Percentiles rank a stretch among this genome's conserved stretches.
Evolutionary conservation across 352 stramenopile genomes (phyloP).

Genomic region (Elongisporangium anandrum): DNA sequence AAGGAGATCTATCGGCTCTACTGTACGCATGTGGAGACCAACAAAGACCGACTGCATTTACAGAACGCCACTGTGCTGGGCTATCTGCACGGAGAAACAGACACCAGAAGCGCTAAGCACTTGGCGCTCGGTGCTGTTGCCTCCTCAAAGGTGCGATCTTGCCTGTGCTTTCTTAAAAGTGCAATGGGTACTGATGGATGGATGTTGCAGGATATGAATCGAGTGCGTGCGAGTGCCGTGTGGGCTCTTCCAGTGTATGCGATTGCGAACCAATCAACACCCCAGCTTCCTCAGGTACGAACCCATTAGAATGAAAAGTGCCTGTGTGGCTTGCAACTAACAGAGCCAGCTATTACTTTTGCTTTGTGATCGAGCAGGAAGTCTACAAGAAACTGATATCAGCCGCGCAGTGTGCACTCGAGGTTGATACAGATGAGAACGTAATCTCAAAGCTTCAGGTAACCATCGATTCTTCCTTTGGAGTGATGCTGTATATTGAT

Average conservation of each 20-base stretch:
- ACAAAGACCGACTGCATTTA: constrained; percentile 6
- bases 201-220: neutral
- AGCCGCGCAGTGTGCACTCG: constrained; percentile 21
- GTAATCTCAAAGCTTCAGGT: constrained; percentile 31
- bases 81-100: constrained; percentile 30
- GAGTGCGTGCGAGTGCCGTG: constrained; percentile 11
- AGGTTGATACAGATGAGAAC: constrained; percentile 30
- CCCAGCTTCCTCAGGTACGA: constrained; percentile 9
- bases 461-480: neutral
- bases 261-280: constrained; percentile 3
- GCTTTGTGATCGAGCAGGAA: constrained; percentile 7
- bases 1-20: constrained; percentile 46
- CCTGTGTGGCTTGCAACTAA: neutral
- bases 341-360: neutral
- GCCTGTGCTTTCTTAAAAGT: neutral
- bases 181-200: neutral
- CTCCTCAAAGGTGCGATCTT: neutral
- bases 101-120: constrained; percentile 5
- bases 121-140: constrained; percentile 1
- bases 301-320: neutral
- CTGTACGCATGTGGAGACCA: neutral
- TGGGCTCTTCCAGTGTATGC: constrained; percentile 30
- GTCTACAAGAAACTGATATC: constrained; percentile 27
- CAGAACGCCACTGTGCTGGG: constrained; percentile 17
- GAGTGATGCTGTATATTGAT: neutral